These are phyloP conservation scores for Tremellales sp. DNA, from an alignment of 1,284 basidiomycete species.

Conservation along the genomic window DNA sequence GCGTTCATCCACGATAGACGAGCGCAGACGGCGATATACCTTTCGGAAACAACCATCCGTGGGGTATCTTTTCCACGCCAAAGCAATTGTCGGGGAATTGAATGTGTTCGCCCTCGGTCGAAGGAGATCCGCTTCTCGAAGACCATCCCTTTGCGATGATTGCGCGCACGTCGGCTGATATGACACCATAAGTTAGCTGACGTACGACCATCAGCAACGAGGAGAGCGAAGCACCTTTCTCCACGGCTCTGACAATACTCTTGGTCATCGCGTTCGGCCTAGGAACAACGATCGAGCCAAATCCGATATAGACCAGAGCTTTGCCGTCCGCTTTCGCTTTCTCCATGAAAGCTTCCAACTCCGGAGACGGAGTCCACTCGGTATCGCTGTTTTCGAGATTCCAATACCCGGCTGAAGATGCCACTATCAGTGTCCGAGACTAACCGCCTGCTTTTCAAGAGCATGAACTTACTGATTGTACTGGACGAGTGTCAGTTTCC, in stretches of 20 bases:
- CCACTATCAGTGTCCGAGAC: too few species aligned
- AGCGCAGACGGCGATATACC: constrained; percentile 58
- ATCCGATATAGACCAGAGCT: constrained; percentile 69
- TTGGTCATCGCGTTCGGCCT: constrained; percentile 62
- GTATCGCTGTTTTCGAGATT: constrained; percentile 61
- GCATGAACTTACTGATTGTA: constrained; percentile 2
- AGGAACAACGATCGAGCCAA: constrained; percentile 68
- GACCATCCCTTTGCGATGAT: constrained; percentile 77
- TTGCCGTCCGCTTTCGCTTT: constrained; percentile 59
- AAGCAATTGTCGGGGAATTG: constrained; percentile 48
- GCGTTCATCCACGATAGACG: constrained; percentile 3
- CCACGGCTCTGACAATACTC: constrained; percentile 63
- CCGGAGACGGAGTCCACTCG: constrained; percentile 58
- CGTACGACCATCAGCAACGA: constrained; percentile 2
- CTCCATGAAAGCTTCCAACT: constrained; percentile 57
- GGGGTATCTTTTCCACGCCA: constrained; percentile 64
- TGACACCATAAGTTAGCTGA: constrained; percentile 13
- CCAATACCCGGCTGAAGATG: constrained; percentile 60
- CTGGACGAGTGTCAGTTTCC: constrained; percentile 39
- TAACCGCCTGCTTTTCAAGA: too few species aligned
- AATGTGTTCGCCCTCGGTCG: constrained; percentile 48
- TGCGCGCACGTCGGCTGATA: constrained; percentile 60
- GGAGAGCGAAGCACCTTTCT: constrained; percentile 52
- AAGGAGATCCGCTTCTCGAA: constrained; percentile 52
- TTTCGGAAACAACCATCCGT: constrained; percentile 74